These are phyloP conservation scores for Thalassiosira ordinaria DNA, from an alignment of 352 stramenopile species.

Conservation along the genomic window DNA sequence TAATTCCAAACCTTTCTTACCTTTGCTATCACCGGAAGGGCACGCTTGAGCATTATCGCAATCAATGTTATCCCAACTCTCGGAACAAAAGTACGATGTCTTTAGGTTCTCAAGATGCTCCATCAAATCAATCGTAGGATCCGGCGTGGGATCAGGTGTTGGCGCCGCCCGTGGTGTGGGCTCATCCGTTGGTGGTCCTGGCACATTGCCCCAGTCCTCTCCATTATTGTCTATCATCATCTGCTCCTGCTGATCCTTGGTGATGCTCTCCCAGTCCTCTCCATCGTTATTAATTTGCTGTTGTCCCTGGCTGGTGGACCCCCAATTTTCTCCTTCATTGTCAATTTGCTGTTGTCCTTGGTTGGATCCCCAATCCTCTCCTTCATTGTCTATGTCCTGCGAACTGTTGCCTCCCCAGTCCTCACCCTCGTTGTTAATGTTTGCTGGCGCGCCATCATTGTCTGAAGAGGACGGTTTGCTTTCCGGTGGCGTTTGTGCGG, in stretches of 20 bases:
- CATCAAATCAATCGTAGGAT: conserved; percentile 60
- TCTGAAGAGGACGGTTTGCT: no score
- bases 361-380: conserved; percentile 16
- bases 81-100: conserved; percentile 49
- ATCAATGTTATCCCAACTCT: conserved; percentile 60
- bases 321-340: conserved; percentile 43
- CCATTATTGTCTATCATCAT: conserved; percentile 27
- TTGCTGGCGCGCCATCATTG: background rate
- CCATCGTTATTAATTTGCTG: conserved; percentile 23
- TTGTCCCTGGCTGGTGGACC: no score
- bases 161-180: conserved; percentile 36
- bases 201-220: conserved; percentile 25
- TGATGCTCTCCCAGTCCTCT: conserved; percentile 11
- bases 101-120: conserved; percentile 57
- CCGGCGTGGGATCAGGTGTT: conserved; percentile 44
- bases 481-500: background rate
- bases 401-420: conserved; percentile 13
- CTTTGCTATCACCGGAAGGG: conserved; percentile 56
- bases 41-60: conserved; percentile 59
- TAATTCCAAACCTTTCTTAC: conserved; percentile 35
- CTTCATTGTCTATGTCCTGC: conserved; percentile 16
- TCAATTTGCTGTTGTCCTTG: conserved; percentile 10
- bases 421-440: conserved; percentile 37
- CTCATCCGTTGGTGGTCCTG: conserved; percentile 15
- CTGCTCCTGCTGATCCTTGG: no score